Percentiles rank a stretch among this genome's conserved stretches.
These are phyloP conservation scores for Aeminium ludgeri DNA, from an alignment of 495 filamentous ascomycete genomes.

Conservation along the genomic window DNA sequence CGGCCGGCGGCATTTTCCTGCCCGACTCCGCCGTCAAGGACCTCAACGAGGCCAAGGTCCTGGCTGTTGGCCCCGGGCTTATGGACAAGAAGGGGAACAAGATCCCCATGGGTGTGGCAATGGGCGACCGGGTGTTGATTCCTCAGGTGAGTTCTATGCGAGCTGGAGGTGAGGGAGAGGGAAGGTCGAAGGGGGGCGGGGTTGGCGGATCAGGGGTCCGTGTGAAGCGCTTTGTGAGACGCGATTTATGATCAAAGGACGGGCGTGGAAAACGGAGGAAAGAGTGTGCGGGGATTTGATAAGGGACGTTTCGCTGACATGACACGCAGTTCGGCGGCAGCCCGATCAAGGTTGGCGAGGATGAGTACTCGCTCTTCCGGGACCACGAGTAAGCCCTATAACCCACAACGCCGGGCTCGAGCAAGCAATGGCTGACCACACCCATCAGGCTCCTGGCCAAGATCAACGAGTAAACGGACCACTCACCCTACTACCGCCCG, in stretches of 20 bases:
- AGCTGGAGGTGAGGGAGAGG: conserved; percentile 1
- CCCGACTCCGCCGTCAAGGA: conserved; percentile 96
- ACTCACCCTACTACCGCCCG: too few relatives aligned
- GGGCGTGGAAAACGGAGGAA: conserved; percentile 4
- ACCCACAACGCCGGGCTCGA: too few relatives aligned
- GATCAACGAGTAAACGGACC: conserved; percentile 30
- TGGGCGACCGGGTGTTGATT: conserved; percentile 89
- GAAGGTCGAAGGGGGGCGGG: conserved; percentile 2
- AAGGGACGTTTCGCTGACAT: conserved; percentile 21
- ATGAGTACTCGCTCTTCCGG: conserved; percentile 88
- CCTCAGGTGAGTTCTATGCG: conserved; percentile 55
- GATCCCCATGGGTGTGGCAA: conserved; percentile 57
- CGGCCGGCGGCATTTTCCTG: conserved; percentile 88
- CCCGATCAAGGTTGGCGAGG: conserved; percentile 90
- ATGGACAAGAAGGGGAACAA: conserved; percentile 78
- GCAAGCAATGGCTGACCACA: too few relatives aligned
- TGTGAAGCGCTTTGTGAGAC: too few relatives aligned
- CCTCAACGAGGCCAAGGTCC: conserved; percentile 87
- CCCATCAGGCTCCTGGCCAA: conserved; percentile 28
- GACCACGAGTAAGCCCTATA: conserved; percentile 71
- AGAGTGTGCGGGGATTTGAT: background rate
- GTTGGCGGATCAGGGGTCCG: too few relatives aligned
- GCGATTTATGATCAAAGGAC: too few relatives aligned
- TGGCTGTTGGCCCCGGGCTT: conserved; percentile 82
- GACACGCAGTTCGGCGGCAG: conserved; percentile 70